Conservation (phyloP, 768 basidiomycete genomes). For the Suillus plorans region DNA sequence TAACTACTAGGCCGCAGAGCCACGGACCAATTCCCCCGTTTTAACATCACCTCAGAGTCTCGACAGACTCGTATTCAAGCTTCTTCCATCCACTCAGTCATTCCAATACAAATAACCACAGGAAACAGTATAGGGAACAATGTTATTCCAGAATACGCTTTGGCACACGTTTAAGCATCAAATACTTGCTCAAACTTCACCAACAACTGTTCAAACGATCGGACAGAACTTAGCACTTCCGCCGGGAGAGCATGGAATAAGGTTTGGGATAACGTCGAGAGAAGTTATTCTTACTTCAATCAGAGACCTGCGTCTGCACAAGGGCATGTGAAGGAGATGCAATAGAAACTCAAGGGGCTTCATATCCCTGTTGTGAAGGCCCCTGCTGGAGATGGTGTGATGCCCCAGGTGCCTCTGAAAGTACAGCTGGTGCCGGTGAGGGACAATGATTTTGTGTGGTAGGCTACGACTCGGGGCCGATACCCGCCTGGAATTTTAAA, state of each 20-base stretch:
- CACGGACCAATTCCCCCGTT: conserved; percentile 67
- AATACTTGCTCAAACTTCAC: conserved; percentile 72
- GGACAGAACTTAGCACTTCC: conserved; percentile 58
- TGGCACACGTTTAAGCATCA: conserved; percentile 49
- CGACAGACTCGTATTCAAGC: conserved; percentile 70
- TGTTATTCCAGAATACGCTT: conserved; percentile 3
- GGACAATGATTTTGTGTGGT: conserved; percentile 15
- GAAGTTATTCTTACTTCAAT: conserved; percentile 48
- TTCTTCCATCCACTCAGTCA: conserved; percentile 57
- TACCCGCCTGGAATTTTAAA: neutral
- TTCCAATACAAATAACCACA: conserved; percentile 27
- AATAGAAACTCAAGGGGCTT: conserved; percentile 23
- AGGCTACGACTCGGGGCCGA: neutral
- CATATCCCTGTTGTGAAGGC: conserved; percentile 26
- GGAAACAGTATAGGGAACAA: conserved; percentile 71
- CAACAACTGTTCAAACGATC: conserved; percentile 76
- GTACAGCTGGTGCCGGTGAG: conserved; percentile 14
- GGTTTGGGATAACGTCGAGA: conserved; percentile 79
- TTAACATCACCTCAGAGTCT: conserved; percentile 64
- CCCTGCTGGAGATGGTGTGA: conserved; percentile 23
- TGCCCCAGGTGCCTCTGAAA: conserved; percentile 21
- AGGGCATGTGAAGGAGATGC: conserved; percentile 22
- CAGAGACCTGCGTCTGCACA: conserved; percentile 8
- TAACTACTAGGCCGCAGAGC: no score
- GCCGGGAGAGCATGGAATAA: conserved; percentile 80